These are phyloP conservation scores for Nicotiana attenuata DNA, from an alignment of 257 asterid genomes.

Conservation along the genomic window DNA sequence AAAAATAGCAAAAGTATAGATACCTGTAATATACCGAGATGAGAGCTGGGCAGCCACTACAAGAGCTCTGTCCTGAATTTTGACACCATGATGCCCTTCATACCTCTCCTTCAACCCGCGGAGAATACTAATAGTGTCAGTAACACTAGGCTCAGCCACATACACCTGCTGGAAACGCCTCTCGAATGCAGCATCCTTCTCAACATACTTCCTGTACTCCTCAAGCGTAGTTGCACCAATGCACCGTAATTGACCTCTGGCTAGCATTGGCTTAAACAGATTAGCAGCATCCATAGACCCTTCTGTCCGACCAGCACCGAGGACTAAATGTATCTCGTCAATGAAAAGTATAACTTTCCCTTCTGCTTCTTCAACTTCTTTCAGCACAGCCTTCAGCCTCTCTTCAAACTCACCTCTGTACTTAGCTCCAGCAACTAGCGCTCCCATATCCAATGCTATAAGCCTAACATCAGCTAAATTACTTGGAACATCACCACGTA, in stretches of 20 bases:
- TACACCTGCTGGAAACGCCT: conserved; percentile 74
- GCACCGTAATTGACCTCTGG: conserved; percentile 62
- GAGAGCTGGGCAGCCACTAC: conserved; percentile 61
- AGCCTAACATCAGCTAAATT: conserved; percentile 70
- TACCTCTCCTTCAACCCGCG: conserved; percentile 72
- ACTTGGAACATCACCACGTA: conserved; percentile 54
- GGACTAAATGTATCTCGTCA: conserved; percentile 59
- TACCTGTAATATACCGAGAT: conserved; percentile 64
- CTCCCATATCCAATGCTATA: conserved; percentile 72
- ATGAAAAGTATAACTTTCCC: conserved; percentile 66
- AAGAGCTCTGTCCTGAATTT: conserved; percentile 69
- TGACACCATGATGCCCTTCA: conserved; percentile 79
- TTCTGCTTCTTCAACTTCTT: conserved; percentile 72
- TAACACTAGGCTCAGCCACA: conserved; percentile 64
- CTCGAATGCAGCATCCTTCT: conserved; percentile 75
- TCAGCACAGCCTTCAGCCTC: conserved; percentile 58
- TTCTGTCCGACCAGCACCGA: conserved; percentile 71
- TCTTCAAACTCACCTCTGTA: conserved; percentile 71
- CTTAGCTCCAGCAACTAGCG: conserved; percentile 61
- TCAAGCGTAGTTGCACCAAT: conserved; percentile 67
- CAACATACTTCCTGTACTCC: conserved; percentile 67
- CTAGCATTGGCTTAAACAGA: conserved; percentile 74
- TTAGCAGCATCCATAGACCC: conserved; percentile 79
- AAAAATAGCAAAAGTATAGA: not conserved
- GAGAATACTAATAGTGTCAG: conserved; percentile 56